Conservation (phyloP, 2,329 filamentous ascomycete genomes). For the Microcera coccophila region DNA sequence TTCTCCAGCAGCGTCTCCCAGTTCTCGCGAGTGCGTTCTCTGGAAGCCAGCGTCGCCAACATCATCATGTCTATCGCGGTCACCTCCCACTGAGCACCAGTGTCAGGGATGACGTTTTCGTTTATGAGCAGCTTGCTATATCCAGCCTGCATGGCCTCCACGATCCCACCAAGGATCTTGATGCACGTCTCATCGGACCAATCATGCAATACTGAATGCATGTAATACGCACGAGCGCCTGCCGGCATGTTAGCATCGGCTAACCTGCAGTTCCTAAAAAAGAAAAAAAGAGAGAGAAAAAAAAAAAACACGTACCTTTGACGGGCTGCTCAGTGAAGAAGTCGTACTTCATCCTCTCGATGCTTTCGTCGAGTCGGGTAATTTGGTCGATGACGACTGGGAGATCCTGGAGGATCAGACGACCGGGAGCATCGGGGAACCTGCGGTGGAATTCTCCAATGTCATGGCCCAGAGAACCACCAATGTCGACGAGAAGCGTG, state of each 20-base stretch:
- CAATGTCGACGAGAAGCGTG: slow-evolving; percentile 34
- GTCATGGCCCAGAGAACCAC: slow-evolving; percentile 35
- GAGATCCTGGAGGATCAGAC: slow-evolving; percentile 47
- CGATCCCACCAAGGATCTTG: slow-evolving; percentile 24
- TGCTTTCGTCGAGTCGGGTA: slow-evolving; percentile 24
- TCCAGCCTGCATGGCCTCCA: slow-evolving; percentile 29
- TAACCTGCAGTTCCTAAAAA: not conserved
- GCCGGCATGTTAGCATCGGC: not conserved
- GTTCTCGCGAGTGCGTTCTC: slow-evolving; percentile 17
- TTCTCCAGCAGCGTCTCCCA: slow-evolving; percentile 15
- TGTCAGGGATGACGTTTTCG: slow-evolving; percentile 31
- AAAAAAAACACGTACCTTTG: slow-evolving; percentile 13
- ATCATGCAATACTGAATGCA: slow-evolving; percentile 40
- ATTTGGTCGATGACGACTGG: slow-evolving; percentile 37
- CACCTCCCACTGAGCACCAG: slow-evolving; percentile 27
- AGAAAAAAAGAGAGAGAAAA: too few relatives aligned
- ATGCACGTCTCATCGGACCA: slow-evolving; percentile 38
- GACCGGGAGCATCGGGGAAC: slow-evolving; percentile 36
- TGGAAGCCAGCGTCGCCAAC: slow-evolving; percentile 21
- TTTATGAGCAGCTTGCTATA: slow-evolving; percentile 34
- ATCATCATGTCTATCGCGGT: slow-evolving; percentile 30
- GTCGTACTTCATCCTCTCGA: slow-evolving; percentile 37
- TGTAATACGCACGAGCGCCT: slow-evolving; percentile 12
- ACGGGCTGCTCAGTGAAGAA: slow-evolving; percentile 24
- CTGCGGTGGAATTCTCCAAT: slow-evolving; percentile 31